Percentiles rank a stretch among this genome's conserved stretches.
These are phyloP conservation scores for Heterobasidion annosum DNA, from an alignment of 1,284 basidiomycete species.

Conservation along the genomic window DNA sequence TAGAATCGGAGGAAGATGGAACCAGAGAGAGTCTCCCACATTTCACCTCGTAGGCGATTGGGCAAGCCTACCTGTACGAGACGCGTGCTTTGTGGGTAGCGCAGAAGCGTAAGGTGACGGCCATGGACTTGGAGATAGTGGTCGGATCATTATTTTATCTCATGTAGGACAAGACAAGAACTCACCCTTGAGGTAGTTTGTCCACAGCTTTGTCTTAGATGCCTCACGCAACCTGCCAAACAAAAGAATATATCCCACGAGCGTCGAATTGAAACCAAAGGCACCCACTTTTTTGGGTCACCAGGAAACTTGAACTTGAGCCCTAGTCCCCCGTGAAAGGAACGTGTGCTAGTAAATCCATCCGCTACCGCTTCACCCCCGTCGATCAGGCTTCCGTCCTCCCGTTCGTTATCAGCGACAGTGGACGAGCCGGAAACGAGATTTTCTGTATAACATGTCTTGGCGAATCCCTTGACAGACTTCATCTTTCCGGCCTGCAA, in stretches of 20 bases:
- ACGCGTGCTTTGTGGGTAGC: slow-evolving; percentile 95
- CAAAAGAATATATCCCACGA: neutral
- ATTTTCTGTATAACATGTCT: slow-evolving; percentile 93
- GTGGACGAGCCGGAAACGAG: slow-evolving; percentile 53
- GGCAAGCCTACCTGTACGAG: slow-evolving; percentile 97
- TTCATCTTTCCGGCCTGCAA: slow-evolving; percentile 90
- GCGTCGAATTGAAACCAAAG: slow-evolving; percentile 3
- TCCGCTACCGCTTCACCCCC: slow-evolving; percentile 37
- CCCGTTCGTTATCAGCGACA: slow-evolving; percentile 53
- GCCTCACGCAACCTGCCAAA: slow-evolving; percentile 76
- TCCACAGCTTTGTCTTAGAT: slow-evolving; percentile 97
- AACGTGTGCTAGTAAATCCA: slow-evolving; percentile 38
- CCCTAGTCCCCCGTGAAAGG: slow-evolving; percentile 81
- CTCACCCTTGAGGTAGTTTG: slow-evolving; percentile 76
- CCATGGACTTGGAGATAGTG: slow-evolving; percentile 55
- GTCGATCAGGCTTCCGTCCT: slow-evolving; percentile 54
- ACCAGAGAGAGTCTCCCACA: slow-evolving; percentile 97
- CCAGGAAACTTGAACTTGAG: slow-evolving; percentile 89
- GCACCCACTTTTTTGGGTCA: slow-evolving; percentile 79
- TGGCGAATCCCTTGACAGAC: slow-evolving; percentile 82
- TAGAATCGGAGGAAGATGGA: slow-evolving; percentile 88
- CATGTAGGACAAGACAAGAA: slow-evolving; percentile 1
- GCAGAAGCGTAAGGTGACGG: slow-evolving; percentile 84
- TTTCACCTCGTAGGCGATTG: slow-evolving; percentile 90
- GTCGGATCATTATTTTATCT: neutral